These are phyloP conservation scores for Colletotrichum sojae DNA, from an alignment of 2,329 filamentous ascomycete genomes.

Conservation along the genomic window DNA sequence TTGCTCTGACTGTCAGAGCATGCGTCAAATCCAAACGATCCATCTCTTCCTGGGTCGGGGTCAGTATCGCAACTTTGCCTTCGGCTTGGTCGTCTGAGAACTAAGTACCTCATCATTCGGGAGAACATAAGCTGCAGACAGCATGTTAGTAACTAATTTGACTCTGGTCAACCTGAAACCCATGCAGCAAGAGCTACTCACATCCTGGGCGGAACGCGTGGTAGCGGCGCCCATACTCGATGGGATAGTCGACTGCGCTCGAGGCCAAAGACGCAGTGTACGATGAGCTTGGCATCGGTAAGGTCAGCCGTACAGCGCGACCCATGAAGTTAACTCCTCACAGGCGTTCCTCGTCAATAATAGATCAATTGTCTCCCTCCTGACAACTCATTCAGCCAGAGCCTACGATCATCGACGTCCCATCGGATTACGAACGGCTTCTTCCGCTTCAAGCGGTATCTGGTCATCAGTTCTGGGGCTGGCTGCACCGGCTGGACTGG, in stretches of 20 bases:
- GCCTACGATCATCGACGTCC: too few relatives aligned
- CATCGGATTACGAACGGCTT: too few relatives aligned
- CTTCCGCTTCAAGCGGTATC: too few relatives aligned
- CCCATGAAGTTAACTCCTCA: too few relatives aligned
- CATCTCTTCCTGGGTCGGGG: background rate
- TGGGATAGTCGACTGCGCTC: constrained; percentile 23
- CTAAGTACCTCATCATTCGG: constrained; percentile 52
- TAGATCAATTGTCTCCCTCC: too few relatives aligned
- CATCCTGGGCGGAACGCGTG: constrained; percentile 30
- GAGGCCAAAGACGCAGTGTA: constrained; percentile 22
- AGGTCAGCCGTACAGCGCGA: too few relatives aligned
- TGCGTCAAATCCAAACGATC: constrained; percentile 27
- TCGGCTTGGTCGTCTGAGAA: constrained; percentile 52
- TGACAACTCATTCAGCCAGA: too few relatives aligned
- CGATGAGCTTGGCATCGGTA: background rate
- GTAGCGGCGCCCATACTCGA: constrained; percentile 29
- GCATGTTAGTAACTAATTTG: background rate
- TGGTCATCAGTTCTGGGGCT: too few relatives aligned
- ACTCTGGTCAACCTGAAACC: background rate
- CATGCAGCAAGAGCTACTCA: constrained; percentile 22
- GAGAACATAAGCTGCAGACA: background rate
- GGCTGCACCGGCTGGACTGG: too few relatives aligned
- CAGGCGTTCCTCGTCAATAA: too few relatives aligned
- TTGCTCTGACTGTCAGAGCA: constrained; percentile 8
- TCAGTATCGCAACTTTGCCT: background rate